Base-by-base conservation (phyloP, 495 filamentous ascomycete species). In the Neurospora tetrasperma region DNA sequence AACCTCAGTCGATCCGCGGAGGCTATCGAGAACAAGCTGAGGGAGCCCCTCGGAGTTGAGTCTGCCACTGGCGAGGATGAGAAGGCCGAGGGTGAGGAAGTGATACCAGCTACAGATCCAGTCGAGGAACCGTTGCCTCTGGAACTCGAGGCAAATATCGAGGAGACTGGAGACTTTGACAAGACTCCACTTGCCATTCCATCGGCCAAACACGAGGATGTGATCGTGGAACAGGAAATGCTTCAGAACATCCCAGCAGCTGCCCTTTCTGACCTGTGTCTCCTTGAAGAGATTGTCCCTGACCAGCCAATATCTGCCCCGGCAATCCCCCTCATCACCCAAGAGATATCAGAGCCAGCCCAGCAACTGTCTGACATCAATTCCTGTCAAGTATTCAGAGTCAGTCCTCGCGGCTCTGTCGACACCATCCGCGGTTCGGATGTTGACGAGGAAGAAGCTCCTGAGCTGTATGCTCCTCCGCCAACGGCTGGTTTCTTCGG, bases 401-500 rank as follows among this genome's bases (percentile, higher is more conserved):
- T 42, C 12, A 46, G 38, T 31, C 48, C 59, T 43, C 76, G 76
- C 42, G 73, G 72, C 48, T 78, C 76, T 14, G 77, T 79, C 42
- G 77, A 79, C 20, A 75, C 75, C 3, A 40, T 72, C 69, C 76
- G 75, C 14, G 68, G 68, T 4, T 74, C 71, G 12, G 43, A 44
- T 42, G 71, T 71, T 40, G 41, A 44, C 16, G 6, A 59, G 40
- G 23, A 68, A 41, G 66, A 72, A 62, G 48, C 20, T 38, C 66
- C 69, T 20, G 38, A 74, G 31, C 69, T 23, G 9, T 70, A 38
- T 12, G 44, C 69, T 72, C 75, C 75, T n/a, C 80, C 80, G 18
- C 80, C 79, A 44, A 83, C 81, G 41, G 82, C 83, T 9, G 81
- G 82, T 68, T 78, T 82, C 42, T 79, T 85, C 2, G 83, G 83